Percentiles rank a stretch among this genome's conserved stretches.
Conservation (phyloP, 2,329 filamentous ascomycete species). For the Penicillium verrucosum region DNA sequence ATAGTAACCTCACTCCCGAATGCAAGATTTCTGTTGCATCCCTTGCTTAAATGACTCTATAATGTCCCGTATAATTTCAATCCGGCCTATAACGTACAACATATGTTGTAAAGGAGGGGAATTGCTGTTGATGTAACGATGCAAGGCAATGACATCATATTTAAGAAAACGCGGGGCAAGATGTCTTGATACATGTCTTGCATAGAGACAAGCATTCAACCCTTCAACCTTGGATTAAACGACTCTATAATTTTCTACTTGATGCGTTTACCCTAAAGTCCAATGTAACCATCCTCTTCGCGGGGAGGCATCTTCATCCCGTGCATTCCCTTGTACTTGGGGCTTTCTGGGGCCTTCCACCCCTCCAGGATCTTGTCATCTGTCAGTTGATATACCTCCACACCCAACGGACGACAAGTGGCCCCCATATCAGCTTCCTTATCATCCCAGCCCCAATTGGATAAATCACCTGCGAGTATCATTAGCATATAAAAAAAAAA, state of each 20-base stretch:
- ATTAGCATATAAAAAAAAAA: constrained; percentile 12
- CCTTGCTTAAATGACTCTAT: neutral
- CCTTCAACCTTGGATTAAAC: neutral
- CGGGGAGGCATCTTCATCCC: constrained; percentile 56
- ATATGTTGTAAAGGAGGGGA: neutral
- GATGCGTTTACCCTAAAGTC: constrained; percentile 16
- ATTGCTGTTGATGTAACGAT: neutral
- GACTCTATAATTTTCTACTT: neutral
- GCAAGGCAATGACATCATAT: constrained; percentile 1
- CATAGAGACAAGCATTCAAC: neutral
- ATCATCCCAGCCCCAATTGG: constrained; percentile 74
- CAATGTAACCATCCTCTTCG: constrained; percentile 29
- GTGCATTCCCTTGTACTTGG: constrained; percentile 64
- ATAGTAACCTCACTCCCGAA: neutral
- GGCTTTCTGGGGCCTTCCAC: constrained; percentile 61
- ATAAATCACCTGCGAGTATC: constrained; percentile 59
- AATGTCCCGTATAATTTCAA: neutral
- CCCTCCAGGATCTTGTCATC: constrained; percentile 54
- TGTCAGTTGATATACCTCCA: constrained; percentile 66
- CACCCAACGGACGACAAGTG: constrained; percentile 70
- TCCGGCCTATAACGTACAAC: neutral
- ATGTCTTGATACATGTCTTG: neutral
- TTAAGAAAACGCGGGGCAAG: neutral
- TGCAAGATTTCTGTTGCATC: neutral
- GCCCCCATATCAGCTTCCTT: constrained; percentile 57